Conservation (phyloP, 2,329 filamentous ascomycete genomes). For the Pyrenochaeta sp. region DNA sequence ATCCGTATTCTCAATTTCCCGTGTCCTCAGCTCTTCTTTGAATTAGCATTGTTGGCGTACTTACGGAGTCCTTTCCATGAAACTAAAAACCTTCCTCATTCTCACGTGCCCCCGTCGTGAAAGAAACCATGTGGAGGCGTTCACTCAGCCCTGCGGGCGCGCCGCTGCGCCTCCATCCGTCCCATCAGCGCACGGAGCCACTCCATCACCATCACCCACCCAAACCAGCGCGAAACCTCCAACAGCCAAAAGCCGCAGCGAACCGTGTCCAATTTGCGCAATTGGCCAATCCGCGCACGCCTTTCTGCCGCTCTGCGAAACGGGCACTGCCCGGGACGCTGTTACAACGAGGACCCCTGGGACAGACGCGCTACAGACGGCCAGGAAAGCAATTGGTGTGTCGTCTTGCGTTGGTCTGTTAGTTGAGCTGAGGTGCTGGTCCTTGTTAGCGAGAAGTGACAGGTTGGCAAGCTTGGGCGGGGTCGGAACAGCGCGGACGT, state of each 20-base stretch:
- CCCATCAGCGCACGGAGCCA: slow-evolving; percentile 8
- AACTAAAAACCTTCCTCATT: too few relatives aligned
- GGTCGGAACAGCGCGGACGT: slow-evolving; percentile 2
- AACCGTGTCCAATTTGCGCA: slow-evolving; percentile 9
- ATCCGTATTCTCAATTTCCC: too few relatives aligned
- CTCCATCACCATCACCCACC: too few relatives aligned
- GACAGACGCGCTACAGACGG: slow-evolving; percentile 7
- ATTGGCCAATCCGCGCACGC: slow-evolving; percentile 23
- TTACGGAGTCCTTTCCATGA: too few relatives aligned
- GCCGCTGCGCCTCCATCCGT: slow-evolving; percentile 19
- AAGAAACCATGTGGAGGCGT: too few relatives aligned
- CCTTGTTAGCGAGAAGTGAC: slow-evolving; percentile 1
- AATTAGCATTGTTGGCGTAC: too few relatives aligned
- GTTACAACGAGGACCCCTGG: slow-evolving; percentile 5
- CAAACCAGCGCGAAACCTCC: slow-evolving; percentile 14
- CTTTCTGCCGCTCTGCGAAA: slow-evolving; percentile 37
- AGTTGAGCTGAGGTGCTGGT: background rate
- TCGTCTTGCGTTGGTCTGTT: slow-evolving; percentile 1
- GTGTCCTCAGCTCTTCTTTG: too few relatives aligned
- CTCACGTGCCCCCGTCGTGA: too few relatives aligned
- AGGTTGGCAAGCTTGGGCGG: slow-evolving; percentile 5
- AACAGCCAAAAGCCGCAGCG: too few relatives aligned
- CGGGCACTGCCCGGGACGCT: slow-evolving; percentile 31
- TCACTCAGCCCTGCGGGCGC: slow-evolving; percentile 9
- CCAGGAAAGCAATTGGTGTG: background rate